These are phyloP conservation scores for Deinandra increscens DNA, from an alignment of 129 eudicot genomes.

Conservation along the genomic window DNA sequence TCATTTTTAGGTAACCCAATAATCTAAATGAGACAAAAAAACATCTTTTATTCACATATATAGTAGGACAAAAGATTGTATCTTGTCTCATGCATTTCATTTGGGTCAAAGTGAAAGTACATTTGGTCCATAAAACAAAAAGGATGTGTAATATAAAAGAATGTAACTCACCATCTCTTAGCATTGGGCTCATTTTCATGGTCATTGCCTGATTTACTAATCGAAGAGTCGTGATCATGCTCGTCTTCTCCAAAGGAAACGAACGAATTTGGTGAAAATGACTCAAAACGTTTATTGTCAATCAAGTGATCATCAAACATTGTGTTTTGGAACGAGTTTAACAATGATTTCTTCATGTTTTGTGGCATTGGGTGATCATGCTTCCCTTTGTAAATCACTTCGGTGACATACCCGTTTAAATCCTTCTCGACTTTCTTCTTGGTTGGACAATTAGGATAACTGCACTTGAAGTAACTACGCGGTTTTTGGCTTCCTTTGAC, in stretches of 20 bases:
- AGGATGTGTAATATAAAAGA: neutral
- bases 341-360: conserved; percentile 47
- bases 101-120: neutral
- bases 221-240: conserved; percentile 60
- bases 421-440: conserved; percentile 84
- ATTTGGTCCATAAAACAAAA: too few relatives aligned
- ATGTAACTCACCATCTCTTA: conserved; percentile 66
- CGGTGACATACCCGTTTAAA: conserved; percentile 68
- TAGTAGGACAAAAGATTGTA: neutral
- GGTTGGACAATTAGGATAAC: conserved; percentile 60
- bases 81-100: neutral
- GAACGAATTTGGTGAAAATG: conserved; percentile 56
- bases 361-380: conserved; percentile 94
- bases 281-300: conserved; percentile 34
- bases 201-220: conserved; percentile 63
- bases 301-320: conserved; percentile 23
- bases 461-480: conserved; percentile 85
- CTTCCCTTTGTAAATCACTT: conserved; percentile 78
- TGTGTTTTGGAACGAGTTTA: conserved; percentile 38
- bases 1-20: too few relatives aligned
- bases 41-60: neutral
- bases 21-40: neutral
- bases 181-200: conserved; percentile 66
- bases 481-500: conserved; percentile 91
- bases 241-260: conserved; percentile 70